Conservation (phyloP, 2,329 filamentous ascomycete species). For the Phoma sp. region DNA sequence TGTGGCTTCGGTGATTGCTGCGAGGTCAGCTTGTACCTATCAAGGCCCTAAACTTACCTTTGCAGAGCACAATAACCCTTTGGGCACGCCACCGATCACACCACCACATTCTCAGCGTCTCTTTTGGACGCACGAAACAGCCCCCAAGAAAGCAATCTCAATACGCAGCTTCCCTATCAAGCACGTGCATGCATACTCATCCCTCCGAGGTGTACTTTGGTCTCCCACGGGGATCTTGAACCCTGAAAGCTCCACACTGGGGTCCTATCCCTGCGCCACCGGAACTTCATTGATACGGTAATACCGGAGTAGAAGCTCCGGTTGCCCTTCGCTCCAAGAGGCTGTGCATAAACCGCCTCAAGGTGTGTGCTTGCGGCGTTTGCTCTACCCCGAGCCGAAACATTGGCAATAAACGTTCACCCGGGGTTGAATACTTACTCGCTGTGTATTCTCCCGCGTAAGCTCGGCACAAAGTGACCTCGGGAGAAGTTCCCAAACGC, state of each 20-base stretch:
- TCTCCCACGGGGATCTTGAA: neutral
- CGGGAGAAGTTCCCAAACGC: slow-evolving; percentile 5
- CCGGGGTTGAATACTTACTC: neutral
- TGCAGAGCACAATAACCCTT: neutral
- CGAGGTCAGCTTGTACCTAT: neutral
- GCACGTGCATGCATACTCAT: neutral
- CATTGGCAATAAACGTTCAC: neutral
- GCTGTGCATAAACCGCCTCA: neutral
- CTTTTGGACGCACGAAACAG: neutral
- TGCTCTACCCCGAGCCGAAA: slow-evolving; percentile 9
- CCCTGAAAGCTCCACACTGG: slow-evolving; percentile 2
- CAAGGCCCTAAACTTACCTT: neutral
- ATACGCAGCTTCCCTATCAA: neutral
- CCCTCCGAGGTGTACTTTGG: neutral
- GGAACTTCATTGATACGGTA: neutral
- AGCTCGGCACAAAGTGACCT: slow-evolving; percentile 9
- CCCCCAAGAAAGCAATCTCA: neutral
- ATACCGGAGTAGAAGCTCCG: neutral
- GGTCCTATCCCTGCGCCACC: neutral
- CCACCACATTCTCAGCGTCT: neutral
- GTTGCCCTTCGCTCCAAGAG: neutral
- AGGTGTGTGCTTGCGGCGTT: neutral
- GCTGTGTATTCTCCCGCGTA: slow-evolving; percentile 11
- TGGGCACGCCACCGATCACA: neutral
- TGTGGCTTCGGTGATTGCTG: neutral